Base-by-base conservation (phyloP, 2,329 filamentous ascomycete species). In the Harringtonia lauricola region DNA sequence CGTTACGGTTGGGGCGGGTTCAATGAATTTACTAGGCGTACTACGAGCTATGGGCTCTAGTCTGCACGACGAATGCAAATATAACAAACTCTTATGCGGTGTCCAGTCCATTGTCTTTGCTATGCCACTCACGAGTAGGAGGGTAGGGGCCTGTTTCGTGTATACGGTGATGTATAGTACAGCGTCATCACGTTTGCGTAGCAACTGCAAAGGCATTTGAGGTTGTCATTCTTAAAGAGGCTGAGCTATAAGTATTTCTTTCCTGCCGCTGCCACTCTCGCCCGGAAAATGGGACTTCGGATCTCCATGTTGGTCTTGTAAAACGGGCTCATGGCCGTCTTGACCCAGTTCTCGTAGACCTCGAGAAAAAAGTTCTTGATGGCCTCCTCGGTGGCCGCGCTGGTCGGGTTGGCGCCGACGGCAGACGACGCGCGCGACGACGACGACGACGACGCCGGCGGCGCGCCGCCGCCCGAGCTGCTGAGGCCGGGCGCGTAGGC, bases 311-410 rank as follows among this genome's bases (percentile, higher is more conserved):
- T 90, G 44, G 83, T 78, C 43, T 75, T 73, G 67, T 95, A 96
- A 62, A 98, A 98, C 0, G 92, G 92, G 59, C 80, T 96, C 92
- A 98, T 96, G 46, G 89, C 80, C 13, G 89, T 86, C 72, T 98
- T 98, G 51, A 95, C 78, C 82, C 90, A 98, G 53, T 81, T 87
- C 65, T 98, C 92, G 65, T 95, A 96, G 13, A 95, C 85, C 59
- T 98, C 92, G 15, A 76, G 73, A 67, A 98, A 95, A 67, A 96
- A 98, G 64, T 86, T 86, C 59, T 87, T 81, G 54, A 96, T 85
- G 5, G 92, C 90, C 66, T 98, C 92, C 65, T 98, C 92, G 6
- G 90, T 94, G 59, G 90, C 86, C 7, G 87, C 82, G 47, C 82
- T 85, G 3, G 82, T 90, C 0, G 90, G 90, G 61, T 95, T 95